A percentile compares a stretch with the other conserved stretches of the same genome.
Evolutionary conservation across 1,284 basidiomycete genomes (phyloP).

Genomic region (Fistulinella staudtii): DNA sequence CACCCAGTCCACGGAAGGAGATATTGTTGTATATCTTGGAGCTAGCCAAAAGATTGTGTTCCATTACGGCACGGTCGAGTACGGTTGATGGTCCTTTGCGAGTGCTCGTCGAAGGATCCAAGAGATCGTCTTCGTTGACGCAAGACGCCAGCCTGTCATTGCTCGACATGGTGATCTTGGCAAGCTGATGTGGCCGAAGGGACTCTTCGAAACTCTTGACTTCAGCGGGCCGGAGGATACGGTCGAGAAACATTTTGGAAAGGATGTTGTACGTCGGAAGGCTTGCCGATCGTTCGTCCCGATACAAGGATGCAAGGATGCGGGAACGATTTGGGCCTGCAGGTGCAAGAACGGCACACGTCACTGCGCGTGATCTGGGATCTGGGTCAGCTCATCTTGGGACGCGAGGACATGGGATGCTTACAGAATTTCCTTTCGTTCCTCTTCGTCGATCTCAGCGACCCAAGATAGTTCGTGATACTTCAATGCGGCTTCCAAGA

Average conservation of each 20-base stretch:
- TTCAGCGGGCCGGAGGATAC: constrained; percentile 87
- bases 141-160: constrained; percentile 71
- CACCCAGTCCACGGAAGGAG: constrained; percentile 83
- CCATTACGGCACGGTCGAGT: constrained; percentile 96
- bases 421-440: constrained; percentile 82
- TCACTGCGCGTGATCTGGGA: constrained; percentile 84
- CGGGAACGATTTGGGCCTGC: constrained; percentile 94
- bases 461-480: constrained; percentile 95
- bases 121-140: constrained; percentile 51
- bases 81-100: constrained; percentile 89
- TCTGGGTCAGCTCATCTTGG: constrained; percentile 8
- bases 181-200: constrained; percentile 90
- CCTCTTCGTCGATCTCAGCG: constrained; percentile 85
- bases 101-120: constrained; percentile 58
- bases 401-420: constrained; percentile 27
- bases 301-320: constrained; percentile 85
- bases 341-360: constrained; percentile 94
- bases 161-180: constrained; percentile 78
- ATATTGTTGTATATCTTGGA: constrained; percentile 96
- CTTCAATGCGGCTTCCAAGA: constrained; percentile 90
- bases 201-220: constrained; percentile 86
- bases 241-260: constrained; percentile 96
- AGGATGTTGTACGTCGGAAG: constrained; percentile 87
- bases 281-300: constrained; percentile 85
- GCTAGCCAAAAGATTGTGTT: constrained; percentile 95